phyloP scores from a whole-genome alignment of 2,329 filamentous ascomycete genomes.

The Monosporascus sp. region DNA sequence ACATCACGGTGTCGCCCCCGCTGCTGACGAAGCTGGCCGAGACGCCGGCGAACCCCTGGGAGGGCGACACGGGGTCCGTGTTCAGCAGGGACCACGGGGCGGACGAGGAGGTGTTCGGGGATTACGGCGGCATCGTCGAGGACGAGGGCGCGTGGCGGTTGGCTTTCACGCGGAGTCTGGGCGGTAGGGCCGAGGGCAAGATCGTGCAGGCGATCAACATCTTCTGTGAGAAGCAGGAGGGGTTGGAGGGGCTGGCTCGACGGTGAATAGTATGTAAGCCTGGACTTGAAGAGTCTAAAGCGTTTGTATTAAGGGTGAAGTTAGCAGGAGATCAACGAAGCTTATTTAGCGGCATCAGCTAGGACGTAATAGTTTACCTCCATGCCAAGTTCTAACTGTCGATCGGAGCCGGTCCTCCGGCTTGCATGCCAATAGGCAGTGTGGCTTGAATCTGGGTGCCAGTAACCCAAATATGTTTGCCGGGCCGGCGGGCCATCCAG shows the following conservation, averaged over 20 bases:
- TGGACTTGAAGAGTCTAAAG: too few species aligned
- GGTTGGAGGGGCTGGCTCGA: slow-evolving; percentile 36
- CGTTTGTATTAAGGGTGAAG: too few species aligned
- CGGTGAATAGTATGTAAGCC: not conserved
- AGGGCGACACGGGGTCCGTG: slow-evolving; percentile 25
- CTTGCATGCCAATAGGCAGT: too few species aligned
- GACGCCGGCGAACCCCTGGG: slow-evolving; percentile 27
- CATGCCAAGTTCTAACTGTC: too few species aligned
- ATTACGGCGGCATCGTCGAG: slow-evolving; percentile 20
- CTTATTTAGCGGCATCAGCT: too few species aligned
- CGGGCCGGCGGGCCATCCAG: too few species aligned
- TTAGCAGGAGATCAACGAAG: too few species aligned
- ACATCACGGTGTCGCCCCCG: slow-evolving; percentile 53
- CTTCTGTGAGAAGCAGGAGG: slow-evolving; percentile 51
- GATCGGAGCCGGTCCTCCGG: too few species aligned
- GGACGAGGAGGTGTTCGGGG: slow-evolving; percentile 5
- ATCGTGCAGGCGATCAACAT: slow-evolving; percentile 51
- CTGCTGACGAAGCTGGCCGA: slow-evolving; percentile 43
- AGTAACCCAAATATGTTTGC: too few species aligned
- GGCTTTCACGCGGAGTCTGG: slow-evolving; percentile 42
- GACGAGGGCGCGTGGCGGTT: slow-evolving; percentile 45
- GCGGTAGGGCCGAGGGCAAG: slow-evolving; percentile 45
- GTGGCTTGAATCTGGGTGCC: too few species aligned
- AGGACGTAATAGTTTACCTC: too few species aligned
- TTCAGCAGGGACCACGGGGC: slow-evolving; percentile 6